Conservation (phyloP, 148 eudicot species). For the Chenopodium quinoa region DNA sequence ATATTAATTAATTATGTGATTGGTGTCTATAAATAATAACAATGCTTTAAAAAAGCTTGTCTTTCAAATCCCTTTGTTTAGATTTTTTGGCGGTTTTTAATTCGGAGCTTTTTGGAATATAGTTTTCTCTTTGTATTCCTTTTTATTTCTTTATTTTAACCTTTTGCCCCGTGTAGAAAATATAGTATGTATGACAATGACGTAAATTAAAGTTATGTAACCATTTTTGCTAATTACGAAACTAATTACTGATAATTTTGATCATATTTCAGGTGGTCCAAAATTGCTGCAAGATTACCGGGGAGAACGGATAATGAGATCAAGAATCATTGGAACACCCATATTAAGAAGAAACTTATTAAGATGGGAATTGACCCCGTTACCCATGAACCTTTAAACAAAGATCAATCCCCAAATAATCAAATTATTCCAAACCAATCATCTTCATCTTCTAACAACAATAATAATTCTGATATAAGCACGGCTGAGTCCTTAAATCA, state of each 20-base stretch:
- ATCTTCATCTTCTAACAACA: constrained; percentile 32
- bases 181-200: not conserved
- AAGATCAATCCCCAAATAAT: constrained; percentile 23
- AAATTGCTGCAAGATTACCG: constrained; percentile 80
- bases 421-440: constrained; percentile 30
- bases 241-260: not conserved
- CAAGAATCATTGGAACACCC: constrained; percentile 96
- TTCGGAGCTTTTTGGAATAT: not conserved
- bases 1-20: not conserved
- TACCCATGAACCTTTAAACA: constrained; percentile 70
- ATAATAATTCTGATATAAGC: constrained; percentile 30
- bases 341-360: constrained; percentile 87
- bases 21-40: not conserved
- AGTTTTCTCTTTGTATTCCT: not conserved
- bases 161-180: not conserved
- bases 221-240: not conserved
- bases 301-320: constrained; percentile 97
- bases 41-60: not conserved
- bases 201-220: not conserved
- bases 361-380: constrained; percentile 92
- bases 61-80: no score
- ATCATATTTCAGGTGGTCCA: constrained; percentile 68
- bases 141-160: no score
- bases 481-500: constrained; percentile 31
- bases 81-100: not conserved